Evolutionary conservation across 2,329 filamentous ascomycete species (phyloP).

Genomic region (Hawksworthiomyces lignivorus): DNA sequence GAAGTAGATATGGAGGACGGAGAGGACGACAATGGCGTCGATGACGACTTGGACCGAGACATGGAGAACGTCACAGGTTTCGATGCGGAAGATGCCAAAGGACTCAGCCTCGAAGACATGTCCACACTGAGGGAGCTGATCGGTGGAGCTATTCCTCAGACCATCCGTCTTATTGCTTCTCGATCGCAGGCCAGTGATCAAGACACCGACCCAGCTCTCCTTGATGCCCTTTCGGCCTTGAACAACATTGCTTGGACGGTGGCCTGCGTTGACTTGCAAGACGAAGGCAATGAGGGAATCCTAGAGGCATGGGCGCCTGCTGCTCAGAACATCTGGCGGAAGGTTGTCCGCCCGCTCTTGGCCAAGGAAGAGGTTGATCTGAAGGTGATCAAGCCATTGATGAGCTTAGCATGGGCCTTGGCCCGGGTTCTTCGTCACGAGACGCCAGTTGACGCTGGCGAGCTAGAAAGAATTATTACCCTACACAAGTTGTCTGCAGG

Average conservation of each 20-base stretch:
- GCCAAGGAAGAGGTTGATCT: constrained; percentile 55
- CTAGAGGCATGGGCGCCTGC: constrained; percentile 45
- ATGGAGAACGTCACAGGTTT: constrained; percentile 56
- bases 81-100: constrained; percentile 31
- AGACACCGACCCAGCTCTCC: constrained; percentile 38
- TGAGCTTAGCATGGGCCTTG: constrained; percentile 59
- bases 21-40: constrained; percentile 8
- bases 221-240: constrained; percentile 50
- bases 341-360: constrained; percentile 49
- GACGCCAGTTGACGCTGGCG: constrained; percentile 40
- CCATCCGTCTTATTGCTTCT: constrained; percentile 39
- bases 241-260: constrained; percentile 64
- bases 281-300: constrained; percentile 44
- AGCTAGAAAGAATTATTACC: constrained; percentile 57
- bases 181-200: constrained; percentile 26
- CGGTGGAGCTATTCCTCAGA: constrained; percentile 36
- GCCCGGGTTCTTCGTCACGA: constrained; percentile 45
- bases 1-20: constrained; percentile 30
- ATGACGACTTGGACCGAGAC: constrained; percentile 34
- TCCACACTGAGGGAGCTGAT: constrained; percentile 45
- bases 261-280: constrained; percentile 51
- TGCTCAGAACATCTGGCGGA: constrained; percentile 49
- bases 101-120: constrained; percentile 41
- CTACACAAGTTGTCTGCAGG: constrained; percentile 49
- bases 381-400: constrained; percentile 50